phyloP scores from a whole-genome alignment of 2,329 filamentous ascomycete species.

The Penicillium sp. region DNA sequence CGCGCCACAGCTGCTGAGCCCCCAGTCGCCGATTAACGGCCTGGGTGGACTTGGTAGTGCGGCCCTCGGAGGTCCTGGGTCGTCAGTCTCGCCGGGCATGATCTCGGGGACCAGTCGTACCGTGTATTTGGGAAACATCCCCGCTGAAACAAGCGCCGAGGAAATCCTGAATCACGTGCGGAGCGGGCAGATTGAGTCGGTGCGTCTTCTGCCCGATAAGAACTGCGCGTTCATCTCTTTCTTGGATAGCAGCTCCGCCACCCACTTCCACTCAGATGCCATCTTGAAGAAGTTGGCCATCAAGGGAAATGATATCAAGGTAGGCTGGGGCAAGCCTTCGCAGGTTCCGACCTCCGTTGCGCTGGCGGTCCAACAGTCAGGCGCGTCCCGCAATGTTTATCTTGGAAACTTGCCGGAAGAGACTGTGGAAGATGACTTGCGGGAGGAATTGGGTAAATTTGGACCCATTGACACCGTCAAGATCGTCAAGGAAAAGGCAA shows the following conservation, averaged over 20 bases:
- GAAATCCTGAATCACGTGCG: constrained; percentile 95
- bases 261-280: constrained; percentile 98
- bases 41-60: constrained; percentile 65
- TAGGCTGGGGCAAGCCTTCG: constrained; percentile 98
- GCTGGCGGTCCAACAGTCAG: constrained; percentile 95
- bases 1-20: constrained; percentile 74
- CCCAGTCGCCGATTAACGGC: constrained; percentile 82
- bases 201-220: constrained; percentile 94
- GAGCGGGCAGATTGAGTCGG: constrained; percentile 98
- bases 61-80: constrained; percentile 64
- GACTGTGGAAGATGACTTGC: constrained; percentile 84
- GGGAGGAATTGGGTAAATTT: constrained; percentile 94
- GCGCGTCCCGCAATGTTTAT: constrained; percentile 95
- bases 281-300: constrained; percentile 99
- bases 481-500: constrained; percentile 95
- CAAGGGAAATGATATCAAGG: constrained; percentile 98
- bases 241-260: constrained; percentile 93
- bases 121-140: constrained; percentile 96
- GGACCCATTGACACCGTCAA: constrained; percentile 96
- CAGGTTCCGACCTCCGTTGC: constrained; percentile 97
- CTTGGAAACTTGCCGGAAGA: constrained; percentile 91
- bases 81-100: constrained; percentile 75
- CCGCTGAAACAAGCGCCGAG: constrained; percentile 94
- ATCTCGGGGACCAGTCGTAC: constrained; percentile 91
- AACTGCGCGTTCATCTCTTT: constrained; percentile 99